Conservation (phyloP, 2,329 filamentous ascomycete genomes). For the Ophiostoma australiae region DNA sequence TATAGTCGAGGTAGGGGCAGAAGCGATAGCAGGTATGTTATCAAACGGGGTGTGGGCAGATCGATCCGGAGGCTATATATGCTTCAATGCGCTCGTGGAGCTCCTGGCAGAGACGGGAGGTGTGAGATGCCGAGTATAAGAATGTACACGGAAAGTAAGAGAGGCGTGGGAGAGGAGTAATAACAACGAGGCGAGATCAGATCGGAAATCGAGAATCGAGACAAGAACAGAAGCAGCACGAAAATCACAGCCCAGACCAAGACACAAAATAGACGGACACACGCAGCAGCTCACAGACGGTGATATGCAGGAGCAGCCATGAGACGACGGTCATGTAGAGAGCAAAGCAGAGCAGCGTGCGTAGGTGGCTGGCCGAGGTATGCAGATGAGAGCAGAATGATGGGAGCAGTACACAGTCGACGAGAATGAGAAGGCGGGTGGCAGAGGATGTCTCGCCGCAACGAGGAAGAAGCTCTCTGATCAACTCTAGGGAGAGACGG, state of each 20-base stretch:
- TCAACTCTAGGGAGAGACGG: slow-evolving; percentile 9
- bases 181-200: background rate
- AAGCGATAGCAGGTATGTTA: background rate
- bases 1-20: background rate
- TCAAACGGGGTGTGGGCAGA: slow-evolving; percentile 16
- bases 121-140: background rate
- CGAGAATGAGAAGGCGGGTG: background rate
- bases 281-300: background rate
- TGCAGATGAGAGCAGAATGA: background rate
- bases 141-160: background rate
- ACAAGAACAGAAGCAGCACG: background rate
- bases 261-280: background rate
- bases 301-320: background rate
- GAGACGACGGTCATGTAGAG: slow-evolving; percentile 1
- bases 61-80: slow-evolving; percentile 20
- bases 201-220: background rate
- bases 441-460: slow-evolving; percentile 15
- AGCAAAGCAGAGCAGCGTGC: background rate
- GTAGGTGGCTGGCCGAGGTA: background rate
- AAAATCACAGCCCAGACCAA: background rate
- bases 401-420: background rate
- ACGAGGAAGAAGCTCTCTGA: slow-evolving; percentile 13
- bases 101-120: background rate
- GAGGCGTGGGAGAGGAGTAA: background rate
- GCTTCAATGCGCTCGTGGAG: slow-evolving; percentile 23